Evolutionary conservation across 495 filamentous ascomycete species (phyloP), one percentile per base, ranked within the genome.

Genomic region (Talaromyces thailandensis): DNA sequence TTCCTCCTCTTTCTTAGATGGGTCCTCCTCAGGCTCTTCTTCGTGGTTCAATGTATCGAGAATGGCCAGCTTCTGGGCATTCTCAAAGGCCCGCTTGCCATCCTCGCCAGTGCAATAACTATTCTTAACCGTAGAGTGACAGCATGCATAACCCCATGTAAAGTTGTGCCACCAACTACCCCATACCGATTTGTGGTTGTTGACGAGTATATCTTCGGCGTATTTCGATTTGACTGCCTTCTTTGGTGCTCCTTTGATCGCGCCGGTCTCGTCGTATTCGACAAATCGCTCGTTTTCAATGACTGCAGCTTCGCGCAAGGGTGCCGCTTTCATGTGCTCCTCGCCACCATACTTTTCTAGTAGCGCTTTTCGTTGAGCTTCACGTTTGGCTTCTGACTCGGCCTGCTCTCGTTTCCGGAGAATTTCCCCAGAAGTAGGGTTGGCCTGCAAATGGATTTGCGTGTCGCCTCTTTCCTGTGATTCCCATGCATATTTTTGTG

Each of bases 101-200:
- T 87, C 86, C 58, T 92, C 91, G 18, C 94, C 95, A 1, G 95
- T 97, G 74, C 94, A 98, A 67, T 97, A 98, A 70, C 90, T 95
- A 69, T 98, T 97, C 77, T 95, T 96, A 50, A 94, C 83, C 6
- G 85, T 88, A 2, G 91, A 96, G 72, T 90, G 91, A 79, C 94
- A 98, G 75, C 94, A 98, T 25, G 90, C 83, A 73, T 96, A 98
- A n/a, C 95, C 94, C 94, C 94, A 98, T 74, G 88, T 80, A 76
- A 96, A 97, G 62, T 91, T 85, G 48, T 84, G 82, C 94, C 94
- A 98, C 94, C 94, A 98, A 69, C 92, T 96, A 37, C 94, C 94
- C 90, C 93, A 98, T 1, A 96, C 91, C 0, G 88, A 85, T 23
- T 85, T 91, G 71, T 98, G 94, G 67, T 98, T 98, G 76, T 96